Evolutionary conservation across 352 stramenopile genomes (phyloP), one percentile per base, ranked within the genome.

Genomic region (Phytopythium helicoides): DNA sequence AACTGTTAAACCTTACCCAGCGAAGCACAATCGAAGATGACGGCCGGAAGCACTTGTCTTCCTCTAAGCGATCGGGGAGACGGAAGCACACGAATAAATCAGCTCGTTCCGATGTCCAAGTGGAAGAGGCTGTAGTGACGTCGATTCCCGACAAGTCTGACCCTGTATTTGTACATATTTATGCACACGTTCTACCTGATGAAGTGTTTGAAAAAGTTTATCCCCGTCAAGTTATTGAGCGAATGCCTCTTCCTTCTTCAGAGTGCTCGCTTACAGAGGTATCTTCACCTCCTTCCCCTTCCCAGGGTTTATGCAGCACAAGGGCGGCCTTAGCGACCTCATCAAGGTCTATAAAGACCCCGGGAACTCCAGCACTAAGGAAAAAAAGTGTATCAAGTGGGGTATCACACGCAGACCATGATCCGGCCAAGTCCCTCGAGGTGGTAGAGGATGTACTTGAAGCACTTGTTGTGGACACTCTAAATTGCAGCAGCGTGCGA

Each of bases 391-490:
- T 35, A 7, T 39, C 31, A n/a, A n/a, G n/a, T 26, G 50, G 7
- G 18, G 56, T 21, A 7, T 61, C 9, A 47, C 33, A 18, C 33
- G 54, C 38, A n/a, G 48, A 60, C 9, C 35, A 44, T 4, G 60
- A 58, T 10, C 34, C 50, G 49, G 47, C 49, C 26, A 64, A 51
- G 36, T 85, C 71, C 34, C 64, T 64, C 26, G 57, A 76, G n/a
- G 58, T 81, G 21, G 52, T 89, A 9, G 63, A 71, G 26, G 66
- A 78, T 23, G 61, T 89, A 18, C 66, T 93, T 66, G 77, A 88
- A 37, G 55, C 58, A 7, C 62, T 93, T 3, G 50, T 89, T 7
- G 55, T 76, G 37, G 83, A 93, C 44, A 66, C 75, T 14, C 61
- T 93, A 12, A 71, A 68, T 47, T 81, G 74, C 0, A 71, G 71